A percentile compares a stretch with the other conserved stretches of the same genome.
phyloP scores from a whole-genome alignment of 305 asterid species.

The Coffea humblotiana region DNA sequence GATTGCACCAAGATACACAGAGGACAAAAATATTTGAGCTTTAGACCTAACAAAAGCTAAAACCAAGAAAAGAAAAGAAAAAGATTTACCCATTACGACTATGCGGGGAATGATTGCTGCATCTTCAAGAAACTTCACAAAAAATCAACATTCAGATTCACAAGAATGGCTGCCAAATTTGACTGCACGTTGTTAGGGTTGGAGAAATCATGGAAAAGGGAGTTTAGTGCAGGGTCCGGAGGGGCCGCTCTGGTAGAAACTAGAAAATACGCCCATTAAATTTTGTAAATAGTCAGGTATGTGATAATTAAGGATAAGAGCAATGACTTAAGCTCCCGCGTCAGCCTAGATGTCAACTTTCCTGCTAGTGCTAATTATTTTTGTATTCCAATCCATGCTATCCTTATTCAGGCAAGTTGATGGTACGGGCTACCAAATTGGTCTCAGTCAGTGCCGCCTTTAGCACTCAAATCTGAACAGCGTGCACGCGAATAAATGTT shows the following conservation, averaged over 20 bases:
- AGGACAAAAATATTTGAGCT: no score
- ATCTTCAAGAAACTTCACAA: no score
- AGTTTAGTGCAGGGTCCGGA: background rate
- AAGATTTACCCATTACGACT: no score
- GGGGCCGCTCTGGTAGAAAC: background rate
- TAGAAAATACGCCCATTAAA: no score
- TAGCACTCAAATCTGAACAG: background rate
- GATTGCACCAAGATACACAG: no score
- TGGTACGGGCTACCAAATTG: slow-evolving; percentile 1
- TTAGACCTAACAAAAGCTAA: no score
- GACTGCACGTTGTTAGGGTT: background rate
- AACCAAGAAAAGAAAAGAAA: no score
- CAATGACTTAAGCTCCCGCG: slow-evolving; percentile 4
- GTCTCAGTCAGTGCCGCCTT: slow-evolving; percentile 1
- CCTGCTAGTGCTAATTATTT: background rate
- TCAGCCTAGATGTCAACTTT: slow-evolving; percentile 11
- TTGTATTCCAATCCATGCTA: background rate
- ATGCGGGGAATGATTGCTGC: no score
- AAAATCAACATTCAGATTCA: background rate
- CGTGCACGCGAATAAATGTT: no score
- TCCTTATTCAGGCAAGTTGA: slow-evolving; percentile 6
- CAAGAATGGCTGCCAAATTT: background rate
- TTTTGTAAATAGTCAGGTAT: background rate
- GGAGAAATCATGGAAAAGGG: background rate
- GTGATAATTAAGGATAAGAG: slow-evolving; percentile 6